Base-by-base conservation (phyloP, 1,139 yeast genomes). In the Lodderomyces jiufengensis region DNA sequence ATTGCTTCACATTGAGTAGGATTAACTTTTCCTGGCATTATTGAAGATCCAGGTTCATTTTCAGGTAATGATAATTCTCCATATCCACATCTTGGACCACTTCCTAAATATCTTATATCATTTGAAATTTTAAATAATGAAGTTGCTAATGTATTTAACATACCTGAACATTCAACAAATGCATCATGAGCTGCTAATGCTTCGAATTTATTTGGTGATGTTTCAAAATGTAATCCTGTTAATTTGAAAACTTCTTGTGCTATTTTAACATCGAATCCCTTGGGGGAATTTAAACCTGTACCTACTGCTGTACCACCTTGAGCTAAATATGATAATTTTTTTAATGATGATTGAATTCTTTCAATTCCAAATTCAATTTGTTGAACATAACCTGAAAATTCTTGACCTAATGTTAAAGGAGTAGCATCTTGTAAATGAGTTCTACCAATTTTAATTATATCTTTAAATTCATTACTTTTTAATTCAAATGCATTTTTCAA, bases 251-350 rank as follows among this genome's bases (percentile, higher is more conserved):
- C 88, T 57, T 80, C 76, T 42, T 69, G 73, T 39, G 95, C 94
- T 48, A 88, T 78, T 51, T 81, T 78, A 49, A 70, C 78, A 52
- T 85, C 92, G 57, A 84, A 88, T 11, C 96, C 96, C 57, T 75
- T 74, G 55, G 61, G 79, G 61, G 96, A 86, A 76, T 88, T 88
- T 50, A 88, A 75, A 44, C 97, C 96, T 32, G 97, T 88, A 47
- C 97, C 97, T 36, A 88, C 97, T 41, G 97, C 97, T 42, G 97
- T 88, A 64, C 97, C 97, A 65, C 97, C 97, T 70, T 88, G 97
- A 33, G 97, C 97, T 52, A 88, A 75, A 56, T 61, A 74, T 52
- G 81, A 72, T 57, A 88, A 70, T 58, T 78, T 76, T 46, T 83
- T 84, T 45, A 87, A 72, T 32, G 80, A 61, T 45, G 66, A 66